Conservation (phyloP, 768 basidiomycete genomes). For the Russula sp. region DNA sequence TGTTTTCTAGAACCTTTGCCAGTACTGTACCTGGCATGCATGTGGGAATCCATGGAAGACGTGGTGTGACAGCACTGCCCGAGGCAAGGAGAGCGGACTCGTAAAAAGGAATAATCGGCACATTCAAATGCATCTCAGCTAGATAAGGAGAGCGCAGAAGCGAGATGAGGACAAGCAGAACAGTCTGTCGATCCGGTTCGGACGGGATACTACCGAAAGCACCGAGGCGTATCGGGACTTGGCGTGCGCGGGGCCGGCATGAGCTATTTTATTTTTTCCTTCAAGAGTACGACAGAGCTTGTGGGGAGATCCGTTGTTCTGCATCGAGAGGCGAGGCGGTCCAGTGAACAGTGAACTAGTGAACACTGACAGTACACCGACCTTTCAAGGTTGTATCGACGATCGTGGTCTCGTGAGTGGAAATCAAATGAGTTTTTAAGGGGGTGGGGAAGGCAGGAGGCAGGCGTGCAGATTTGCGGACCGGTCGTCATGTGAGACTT, state of each 20-base stretch:
- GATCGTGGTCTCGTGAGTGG: background rate
- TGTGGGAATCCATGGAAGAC: background rate
- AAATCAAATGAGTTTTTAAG: background rate
- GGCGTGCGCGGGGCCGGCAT: background rate
- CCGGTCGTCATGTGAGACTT: background rate
- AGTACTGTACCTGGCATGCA: constrained; percentile 2
- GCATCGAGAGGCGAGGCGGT: background rate
- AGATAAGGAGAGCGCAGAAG: background rate
- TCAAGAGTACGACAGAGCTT: background rate
- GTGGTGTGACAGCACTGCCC: background rate
- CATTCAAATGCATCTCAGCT: background rate
- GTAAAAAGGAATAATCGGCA: background rate
- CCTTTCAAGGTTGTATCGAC: background rate
- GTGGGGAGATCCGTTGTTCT: background rate
- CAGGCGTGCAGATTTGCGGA: background rate
- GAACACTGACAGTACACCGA: background rate
- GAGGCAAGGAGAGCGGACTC: background rate
- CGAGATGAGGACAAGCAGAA: background rate
- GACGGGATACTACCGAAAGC: constrained; percentile 2
- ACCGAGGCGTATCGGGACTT: constrained; percentile 5
- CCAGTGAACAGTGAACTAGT: background rate
- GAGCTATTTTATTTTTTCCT: background rate
- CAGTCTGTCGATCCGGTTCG: constrained; percentile 11
- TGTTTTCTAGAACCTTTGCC: constrained; percentile 1
- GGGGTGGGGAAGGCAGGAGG: background rate